Evolutionary conservation across 2,329 filamentous ascomycete genomes (phyloP), one percentile per base, ranked within the genome.

Genomic region (Hypoxylon sp.): DNA sequence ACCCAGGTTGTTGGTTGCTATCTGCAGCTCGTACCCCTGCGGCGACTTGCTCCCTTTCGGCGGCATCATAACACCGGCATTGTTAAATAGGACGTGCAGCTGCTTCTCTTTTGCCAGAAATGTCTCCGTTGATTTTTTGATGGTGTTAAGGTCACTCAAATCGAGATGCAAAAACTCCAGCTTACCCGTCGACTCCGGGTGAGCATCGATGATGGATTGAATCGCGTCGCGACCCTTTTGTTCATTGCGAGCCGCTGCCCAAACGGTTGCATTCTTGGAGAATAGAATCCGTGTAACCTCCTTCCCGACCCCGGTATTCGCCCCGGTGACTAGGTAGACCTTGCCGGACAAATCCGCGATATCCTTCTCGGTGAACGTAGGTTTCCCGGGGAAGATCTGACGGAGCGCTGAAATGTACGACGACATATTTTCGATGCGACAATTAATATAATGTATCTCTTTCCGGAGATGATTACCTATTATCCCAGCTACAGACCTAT

Each of bases 71-170:
- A 82, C 74, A 4, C 76, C 80, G 0, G 81, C 81, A 70, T 82
- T 82, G 68, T 82, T 79, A 64, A 79, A 77, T 30, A 82, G 65
- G 5, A 81, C 77, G 67, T 82, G 77, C 2, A 82, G 67, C 5
- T 77, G 68, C 28, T 30, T 64, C 59, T 77, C 75, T 48, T 71
- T 67, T 1, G 51, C 60, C 6, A 75, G 66, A 52, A 78, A 77
- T 1, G 51, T 45, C 21, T 70, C 68, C 1, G 60, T 69, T 14
- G 72, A 63, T 2, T 65, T 32, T 43, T 72, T 70, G 36, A 75
- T 68, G 6, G 67, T 72, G 19, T 48, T 50, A 17, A 75, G 45
- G 41, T 76, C 73, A 38, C 68, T 51, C 17, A 77, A 67, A 36
- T 76, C 74, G 7, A 75, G 67, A 9, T 59, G 67, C 13, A 75